Percentiles rank a stretch among this genome's conserved stretches.
These are phyloP conservation scores for Citrullus colocynthis DNA, from an alignment of 306 rosid species.

Conservation along the genomic window DNA sequence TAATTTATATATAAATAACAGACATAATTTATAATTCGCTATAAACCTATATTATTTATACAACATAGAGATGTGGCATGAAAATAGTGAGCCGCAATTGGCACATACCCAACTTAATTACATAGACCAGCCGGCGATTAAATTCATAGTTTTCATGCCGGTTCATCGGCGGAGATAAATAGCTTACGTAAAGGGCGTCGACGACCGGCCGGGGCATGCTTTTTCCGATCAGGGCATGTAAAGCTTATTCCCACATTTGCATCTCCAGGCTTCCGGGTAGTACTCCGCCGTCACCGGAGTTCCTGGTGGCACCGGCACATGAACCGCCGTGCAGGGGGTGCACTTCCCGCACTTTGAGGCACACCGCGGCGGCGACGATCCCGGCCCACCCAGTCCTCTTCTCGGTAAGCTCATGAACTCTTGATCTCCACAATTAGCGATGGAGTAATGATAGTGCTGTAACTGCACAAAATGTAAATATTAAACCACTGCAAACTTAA, in stretches of 20 bases:
- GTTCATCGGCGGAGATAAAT: neutral
- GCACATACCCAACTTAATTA: too few relatives aligned
- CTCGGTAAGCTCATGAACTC: conserved; percentile 7
- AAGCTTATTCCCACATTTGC: conserved; percentile 85
- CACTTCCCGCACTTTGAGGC: conserved; percentile 64
- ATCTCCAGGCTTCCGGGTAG: conserved; percentile 97
- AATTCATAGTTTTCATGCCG: neutral
- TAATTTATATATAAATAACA: too few relatives aligned
- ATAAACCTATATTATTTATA: too few relatives aligned
- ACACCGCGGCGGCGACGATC: conserved; percentile 83
- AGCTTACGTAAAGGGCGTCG: neutral
- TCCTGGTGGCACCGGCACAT: conserved; percentile 82
- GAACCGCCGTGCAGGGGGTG: conserved; percentile 74
- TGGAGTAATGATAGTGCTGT: neutral
- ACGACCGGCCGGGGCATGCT: neutral
- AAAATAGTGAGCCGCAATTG: too few relatives aligned
- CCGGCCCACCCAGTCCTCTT: conserved; percentile 54
- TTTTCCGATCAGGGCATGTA: conserved; percentile 62
- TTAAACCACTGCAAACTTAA: neutral
- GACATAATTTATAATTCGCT: too few relatives aligned
- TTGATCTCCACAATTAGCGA: neutral
- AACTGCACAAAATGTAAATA: neutral
- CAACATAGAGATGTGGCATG: too few relatives aligned
- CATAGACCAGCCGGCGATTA: neutral
- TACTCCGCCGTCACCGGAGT: conserved; percentile 77